Evolutionary conservation across 2,329 filamentous ascomycete species (phyloP), one percentile per base, ranked within the genome.

Genomic region (Nannizziopsis barbatae): DNA sequence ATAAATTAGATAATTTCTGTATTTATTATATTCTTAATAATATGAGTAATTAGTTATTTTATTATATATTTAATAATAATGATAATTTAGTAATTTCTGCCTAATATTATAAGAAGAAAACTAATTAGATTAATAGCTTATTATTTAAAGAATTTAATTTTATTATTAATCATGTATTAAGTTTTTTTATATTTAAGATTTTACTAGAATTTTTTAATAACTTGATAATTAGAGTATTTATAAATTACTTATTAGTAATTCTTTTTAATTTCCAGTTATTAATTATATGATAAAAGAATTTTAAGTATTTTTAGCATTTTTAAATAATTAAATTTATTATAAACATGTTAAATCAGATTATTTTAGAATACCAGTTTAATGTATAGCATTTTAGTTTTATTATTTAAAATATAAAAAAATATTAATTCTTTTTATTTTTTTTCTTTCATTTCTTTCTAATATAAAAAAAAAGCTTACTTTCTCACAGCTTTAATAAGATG

Each of bases 31-130:
- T n/a, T n/a, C n/a, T n/a, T n/a, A n/a, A n/a, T n/a, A n/a, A n/a
- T n/a, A n/a, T n/a, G n/a, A n/a, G n/a, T n/a, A n/a, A n/a, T n/a
- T n/a, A n/a, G n/a, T n/a, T n/a, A n/a, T n/a, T n/a, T n/a, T n/a
- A n/a, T n/a, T n/a, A n/a, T 35, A 36, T 49, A 49, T 20, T 49
- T 31, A 32, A 49, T 30, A 33, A 31, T 32, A 5, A 20, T 49
- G 30, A 49, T 49, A 18, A 49, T 43, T 22, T 31, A 38, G n/a
- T n/a, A n/a, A n/a, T n/a, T n/a, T n/a, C n/a, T n/a, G n/a, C n/a
- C n/a, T n/a, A n/a, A n/a, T n/a, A 18, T 47, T 14, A 11, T 30
- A 11, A 22, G 14, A 3, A 47, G 17, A 5, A 4, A 12, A 6
- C 32, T 22, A 10, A 47, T 40, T 9, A 47, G 33, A 30, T 47